Evolutionary conservation across 2,329 filamentous ascomycete genomes (phyloP), one percentile per base, ranked within the genome.

Genomic region (Zalaria sp.): DNA sequence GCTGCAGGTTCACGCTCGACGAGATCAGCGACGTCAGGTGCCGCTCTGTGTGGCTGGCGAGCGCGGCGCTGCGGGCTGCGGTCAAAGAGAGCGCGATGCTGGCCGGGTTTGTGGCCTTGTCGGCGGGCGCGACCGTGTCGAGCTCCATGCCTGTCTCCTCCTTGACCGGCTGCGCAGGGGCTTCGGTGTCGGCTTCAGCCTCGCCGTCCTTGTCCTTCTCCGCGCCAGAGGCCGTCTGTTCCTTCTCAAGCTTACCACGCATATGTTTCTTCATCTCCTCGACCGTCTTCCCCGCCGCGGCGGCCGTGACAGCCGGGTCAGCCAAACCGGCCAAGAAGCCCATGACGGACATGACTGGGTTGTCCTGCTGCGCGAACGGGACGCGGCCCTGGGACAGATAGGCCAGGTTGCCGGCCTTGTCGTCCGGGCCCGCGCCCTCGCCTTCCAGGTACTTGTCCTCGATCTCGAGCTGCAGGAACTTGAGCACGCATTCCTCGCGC

Each of bases 311-410:
- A 37, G 79, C 80, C 1, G 91, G 89, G 50, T 95, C 88, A 1
- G 88, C 85, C 45, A 98, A 75, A 49, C 86, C 84, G 38, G 89
- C 89, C 7, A 98, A 71, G 69, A 95, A 98, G 41, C 84, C 83
- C 51, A 98, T 84, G 2, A 96, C 91, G 18, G 88, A 94, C 75
- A 98, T 81, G 48, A 98, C 85, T 0, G 93, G 89, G 61, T 96
- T 98, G 55, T 98, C 91, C 9, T 83, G 80, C 57, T 93, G 85
- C 58, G 77, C 88, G 60, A 96, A 91, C 0, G 91, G 91, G 37
- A 94, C 72, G 47, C 86, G 79, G 5, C 88, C 88, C 45, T 81
- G 75, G 43, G 58, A 63, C 40, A 85, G 74, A 43, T 77, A 73
- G 29, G 82, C 81, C 31, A 91, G 68, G 43, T 82, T 68, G 66